Percentiles rank a stretch among this genome's conserved stretches.
These are phyloP conservation scores for Candida gorgasii DNA, from an alignment of 805 yeast genomes.

Conservation along the genomic window DNA sequence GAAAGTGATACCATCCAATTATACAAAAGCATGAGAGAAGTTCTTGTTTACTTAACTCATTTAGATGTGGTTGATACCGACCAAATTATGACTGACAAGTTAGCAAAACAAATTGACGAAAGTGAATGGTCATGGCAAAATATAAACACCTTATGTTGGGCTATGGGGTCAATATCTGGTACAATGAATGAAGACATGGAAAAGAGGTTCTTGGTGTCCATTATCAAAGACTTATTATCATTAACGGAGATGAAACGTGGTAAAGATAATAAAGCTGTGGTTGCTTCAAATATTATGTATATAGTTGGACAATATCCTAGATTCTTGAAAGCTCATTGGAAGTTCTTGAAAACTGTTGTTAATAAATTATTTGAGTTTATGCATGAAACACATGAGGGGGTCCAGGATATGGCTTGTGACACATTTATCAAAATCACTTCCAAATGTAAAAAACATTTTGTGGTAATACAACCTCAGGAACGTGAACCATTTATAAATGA, in stretches of 20 bases:
- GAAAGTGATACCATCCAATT: constrained; percentile 96
- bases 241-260: constrained; percentile 96
- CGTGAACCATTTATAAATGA: constrained; percentile 88
- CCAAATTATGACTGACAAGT: constrained; percentile 86
- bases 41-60: constrained; percentile 91
- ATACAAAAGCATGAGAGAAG: constrained; percentile 95
- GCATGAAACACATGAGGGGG: constrained; percentile 99
- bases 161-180: constrained; percentile 98
- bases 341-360: constrained; percentile 91
- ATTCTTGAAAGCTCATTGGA: constrained; percentile 97
- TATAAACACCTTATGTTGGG: constrained; percentile 97
- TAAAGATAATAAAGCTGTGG: constrained; percentile 97
- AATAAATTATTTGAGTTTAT: constrained; percentile 94
- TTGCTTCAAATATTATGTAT: constrained; percentile 99
- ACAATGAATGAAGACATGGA: constrained; percentile 98
- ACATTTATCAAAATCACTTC: constrained; percentile 94
- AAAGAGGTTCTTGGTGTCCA: constrained; percentile 88
- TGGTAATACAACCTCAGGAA: constrained; percentile 82
- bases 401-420: constrained; percentile 99
- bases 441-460: constrained; percentile 95
- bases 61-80: constrained; percentile 93
- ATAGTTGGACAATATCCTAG: constrained; percentile 99
- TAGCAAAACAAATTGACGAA: constrained; percentile 91
- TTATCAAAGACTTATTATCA: constrained; percentile 86
- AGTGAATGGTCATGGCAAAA: constrained; percentile 99